These are phyloP conservation scores for Trametes villosa DNA, from an alignment of 768 basidiomycete genomes.

Conservation along the genomic window DNA sequence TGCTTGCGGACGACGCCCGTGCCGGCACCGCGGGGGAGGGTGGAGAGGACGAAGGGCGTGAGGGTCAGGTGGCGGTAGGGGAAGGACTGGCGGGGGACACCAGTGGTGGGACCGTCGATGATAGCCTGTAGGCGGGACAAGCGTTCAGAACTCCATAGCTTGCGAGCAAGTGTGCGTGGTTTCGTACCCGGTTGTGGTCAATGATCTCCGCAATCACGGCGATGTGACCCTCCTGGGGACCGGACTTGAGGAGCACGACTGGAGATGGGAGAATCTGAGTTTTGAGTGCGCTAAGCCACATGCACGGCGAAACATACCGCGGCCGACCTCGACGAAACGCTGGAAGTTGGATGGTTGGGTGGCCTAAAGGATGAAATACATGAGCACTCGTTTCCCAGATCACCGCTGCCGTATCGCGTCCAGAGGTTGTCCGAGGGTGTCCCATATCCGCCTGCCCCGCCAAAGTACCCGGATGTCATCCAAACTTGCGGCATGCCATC, in stretches of 20 bases:
- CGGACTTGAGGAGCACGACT: constrained; percentile 94
- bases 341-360: constrained; percentile 76
- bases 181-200: constrained; percentile 94
- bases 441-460: neutral
- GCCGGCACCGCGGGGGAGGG: constrained; percentile 87
- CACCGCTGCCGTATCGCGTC: neutral
- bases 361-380: neutral
- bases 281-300: neutral
- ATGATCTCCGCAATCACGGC: constrained; percentile 98
- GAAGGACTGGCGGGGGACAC: constrained; percentile 90
- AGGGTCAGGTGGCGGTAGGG: constrained; percentile 92
- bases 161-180: too few species aligned
- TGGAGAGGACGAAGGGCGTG: constrained; percentile 80
- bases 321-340: constrained; percentile 98
- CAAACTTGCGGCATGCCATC: constrained; percentile 23
- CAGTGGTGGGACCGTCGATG: constrained; percentile 91
- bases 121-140: constrained; percentile 65
- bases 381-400: constrained; percentile 8
- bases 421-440: neutral
- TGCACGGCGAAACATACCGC: constrained; percentile 57
- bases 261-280: neutral
- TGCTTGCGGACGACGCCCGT: constrained; percentile 82
- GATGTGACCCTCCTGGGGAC: constrained; percentile 84
- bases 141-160: constrained; percentile 4
- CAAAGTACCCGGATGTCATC: constrained; percentile 27